Evolutionary conservation across 371 early-diverging fungal species (phyloP).

Genomic region (Umbelopsis sp.): DNA sequence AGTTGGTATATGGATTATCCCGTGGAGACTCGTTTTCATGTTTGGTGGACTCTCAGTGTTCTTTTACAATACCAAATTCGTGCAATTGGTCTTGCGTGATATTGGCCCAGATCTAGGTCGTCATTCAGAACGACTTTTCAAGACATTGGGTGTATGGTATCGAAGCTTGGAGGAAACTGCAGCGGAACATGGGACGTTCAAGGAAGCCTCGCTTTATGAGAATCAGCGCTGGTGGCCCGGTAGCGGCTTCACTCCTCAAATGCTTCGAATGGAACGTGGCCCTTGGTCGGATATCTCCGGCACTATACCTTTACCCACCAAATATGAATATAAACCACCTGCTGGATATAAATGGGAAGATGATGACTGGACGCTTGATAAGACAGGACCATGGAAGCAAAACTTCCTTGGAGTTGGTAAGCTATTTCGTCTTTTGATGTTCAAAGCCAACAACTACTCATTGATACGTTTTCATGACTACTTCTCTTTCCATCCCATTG

Average conservation of each 20-base stretch:
- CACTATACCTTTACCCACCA: conserved; percentile 26
- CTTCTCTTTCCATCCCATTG: no score
- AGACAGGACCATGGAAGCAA: conserved; percentile 49
- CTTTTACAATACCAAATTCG: conserved; percentile 42
- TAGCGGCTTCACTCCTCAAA: conserved; percentile 45
- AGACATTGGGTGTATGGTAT: neutral
- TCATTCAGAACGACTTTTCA: neutral
- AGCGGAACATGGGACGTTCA: conserved; percentile 26
- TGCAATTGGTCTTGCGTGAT: conserved; percentile 38
- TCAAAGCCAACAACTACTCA: no score
- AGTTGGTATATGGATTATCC: conserved; percentile 34
- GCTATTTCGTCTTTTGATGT: neutral
- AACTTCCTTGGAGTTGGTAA: conserved; percentile 45
- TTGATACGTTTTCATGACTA: no score
- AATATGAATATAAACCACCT: conserved; percentile 44
- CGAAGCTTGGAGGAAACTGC: conserved; percentile 28
- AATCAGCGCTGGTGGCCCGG: conserved; percentile 52
- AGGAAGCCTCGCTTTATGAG: conserved; percentile 44
- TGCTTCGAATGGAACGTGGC: conserved; percentile 27
- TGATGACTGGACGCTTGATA: conserved; percentile 46
- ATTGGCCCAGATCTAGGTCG: conserved; percentile 9
- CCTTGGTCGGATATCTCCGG: conserved; percentile 51
- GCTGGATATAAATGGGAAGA: conserved; percentile 48
- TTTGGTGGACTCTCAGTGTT: conserved; percentile 37
- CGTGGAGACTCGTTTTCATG: conserved; percentile 32